Base-by-base conservation (phyloP, 2,329 filamentous ascomycete genomes). In the Cytospora chrysosperma region DNA sequence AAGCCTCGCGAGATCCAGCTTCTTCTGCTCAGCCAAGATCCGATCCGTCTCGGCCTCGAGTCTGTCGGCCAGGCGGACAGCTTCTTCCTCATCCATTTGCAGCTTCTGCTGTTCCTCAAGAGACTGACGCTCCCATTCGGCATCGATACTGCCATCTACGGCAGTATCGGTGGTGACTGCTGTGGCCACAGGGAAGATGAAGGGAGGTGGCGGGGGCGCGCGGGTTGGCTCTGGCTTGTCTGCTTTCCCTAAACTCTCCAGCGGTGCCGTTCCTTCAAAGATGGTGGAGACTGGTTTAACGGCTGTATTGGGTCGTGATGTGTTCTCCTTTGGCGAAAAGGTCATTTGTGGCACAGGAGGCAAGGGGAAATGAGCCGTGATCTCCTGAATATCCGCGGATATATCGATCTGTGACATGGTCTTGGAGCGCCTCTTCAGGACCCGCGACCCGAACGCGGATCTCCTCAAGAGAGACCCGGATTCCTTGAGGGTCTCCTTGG, bases 11-110 rank as follows among this genome's bases (percentile, higher is more conserved):
- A 81, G 74, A 67, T 83, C 79, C 59, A 78, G 77, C 68, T 77
- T 79, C 72, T 80, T 81, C 70, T 82, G 80, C 67, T 83, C 80
- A 27, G 78, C 77, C 52, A 81, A 72, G 52, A 80, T 77, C 64
- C 80, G 78, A 68, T 82, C 76, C 37, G 77, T 80, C 68, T 84
- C 81, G 43, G 75, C 77, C 64, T 82, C 77, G 59, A 78, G 74
- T 61, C 76, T 77, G 67, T 76, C 72, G 19, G 73, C 75, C 70
- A 73, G 74, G 55, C 68, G 72, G 47, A 74, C 71, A 49, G 69
- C 67, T 55, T 72, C 71, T 57, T 72, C 66, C 67, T 64, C 62
- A 64, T 63, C 59, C 61, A 56, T 55, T 61, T 63, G 53, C 55
- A 57, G 56, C 59, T 62, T 43, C 56, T 61, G 50, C 56, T 61